Base-by-base conservation (phyloP, 2,329 filamentous ascomycete genomes). In the Ascosphaera aggregata region DNA sequence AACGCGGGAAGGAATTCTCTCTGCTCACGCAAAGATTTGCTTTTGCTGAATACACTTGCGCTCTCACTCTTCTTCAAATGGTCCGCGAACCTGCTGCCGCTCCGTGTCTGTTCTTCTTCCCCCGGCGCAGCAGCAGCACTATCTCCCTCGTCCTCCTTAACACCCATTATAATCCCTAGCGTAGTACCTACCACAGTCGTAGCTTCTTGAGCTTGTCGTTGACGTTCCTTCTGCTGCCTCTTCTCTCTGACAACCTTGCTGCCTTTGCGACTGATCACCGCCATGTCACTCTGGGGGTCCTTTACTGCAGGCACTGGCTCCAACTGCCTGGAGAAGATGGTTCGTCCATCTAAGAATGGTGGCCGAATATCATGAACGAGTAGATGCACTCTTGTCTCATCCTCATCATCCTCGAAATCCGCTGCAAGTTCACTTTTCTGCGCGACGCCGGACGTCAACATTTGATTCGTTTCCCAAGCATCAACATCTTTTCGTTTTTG, bases 391-490 rank as follows among this genome's bases (percentile, higher is more conserved):
- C 91, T 69, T 5, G 78, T 92, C 18, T 73, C 74, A 52, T 98
- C 89, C 37, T 94, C 79, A 45, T 98, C 89, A 15, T 61, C 58
- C 39, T 77, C 76, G 50, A 94, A 92, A 51, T 89, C 82, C 37
- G 71, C 68, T 18, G 76, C 75, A 53, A 82, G 72, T 49, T 89
- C 80, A 47, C 82, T 66, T 51, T 86, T 67, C 56, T 98, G 91
- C 15, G 89, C 89, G 15, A 98, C 85, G 41, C 86, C 86, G 16
- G 85, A 94, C 1, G 85, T 89, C 43, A 98, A 67, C 89, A 98
- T 95, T 42, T 89, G 80, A 55, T 98, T 98, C 13, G 86, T 89
- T 58, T 98, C 91, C 89, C 89, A 98, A 0, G 85, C 86, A 58
- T 98, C 89, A 34, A 89, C 84, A 52, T 98, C 89, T 53, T 80